Evolutionary conservation across 768 basidiomycete genomes (phyloP), one percentile per base, ranked within the genome.

Genomic region (Daedaleopsis sinensis): DNA sequence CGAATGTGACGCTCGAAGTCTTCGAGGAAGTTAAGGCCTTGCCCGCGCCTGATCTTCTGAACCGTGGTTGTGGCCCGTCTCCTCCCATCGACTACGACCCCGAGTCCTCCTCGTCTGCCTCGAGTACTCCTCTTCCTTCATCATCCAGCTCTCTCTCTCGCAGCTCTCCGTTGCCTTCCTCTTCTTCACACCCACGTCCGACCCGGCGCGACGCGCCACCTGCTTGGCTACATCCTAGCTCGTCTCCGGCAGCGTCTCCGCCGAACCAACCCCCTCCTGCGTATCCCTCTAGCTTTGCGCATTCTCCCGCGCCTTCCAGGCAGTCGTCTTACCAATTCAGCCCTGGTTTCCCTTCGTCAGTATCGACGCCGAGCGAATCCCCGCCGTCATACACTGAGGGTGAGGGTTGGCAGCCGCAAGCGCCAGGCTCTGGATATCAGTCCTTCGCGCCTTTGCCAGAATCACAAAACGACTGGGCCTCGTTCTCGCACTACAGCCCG

Each of bases 71-170:
- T 5, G 59, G 59, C 15, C 59, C 59, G 11, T 61, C 59, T 7
- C 59, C 59, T 36, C 59, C 59, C 8, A 38, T 61, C 18, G 59
- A 61, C 53, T 61, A 54, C 10, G 54, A 52, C 21, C 53, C 54
- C 19, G 55, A 61, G 39, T 46, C 42, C 5, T 52, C 55, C 35
- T 36, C 32, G 4, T 24, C 19, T 3, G 53, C 58, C n/a, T 61
- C 50, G 1, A 52, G 49, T 12, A 43, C 55, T 1, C 49, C 55
- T 10, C 38, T 55, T 2, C 54, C 38, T 12, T 61, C 59, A 27
- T 27, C 49, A 7, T 50, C 49, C 12, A 47, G 46, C 46, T 47
- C 46, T 2, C 15, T 11, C 19, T 47, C 46, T 8, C 24, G 27
- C 50, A 51, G 50, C 50, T 36, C 35, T 3, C 35, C 50, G 16